Evolutionary conservation across 2,329 filamentous ascomycete genomes (phyloP).

Genomic region (Plenodomus tracheiphilus): DNA sequence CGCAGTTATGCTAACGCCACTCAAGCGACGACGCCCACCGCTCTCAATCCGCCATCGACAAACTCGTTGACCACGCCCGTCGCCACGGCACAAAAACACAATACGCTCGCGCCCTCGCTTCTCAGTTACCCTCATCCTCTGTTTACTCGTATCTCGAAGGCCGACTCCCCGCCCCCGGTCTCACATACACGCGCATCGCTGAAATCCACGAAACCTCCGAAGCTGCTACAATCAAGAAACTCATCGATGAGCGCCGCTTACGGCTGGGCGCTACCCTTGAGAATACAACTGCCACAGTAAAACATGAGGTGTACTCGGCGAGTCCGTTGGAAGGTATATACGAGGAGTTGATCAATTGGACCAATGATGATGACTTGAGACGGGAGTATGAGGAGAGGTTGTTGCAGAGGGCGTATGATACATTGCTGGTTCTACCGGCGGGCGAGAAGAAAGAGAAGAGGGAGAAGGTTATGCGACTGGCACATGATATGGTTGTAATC

Average conservation of each 20-base stretch:
- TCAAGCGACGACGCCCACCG: slow-evolving; percentile 60
- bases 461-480: slow-evolving; percentile 72
- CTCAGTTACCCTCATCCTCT: slow-evolving; percentile 78
- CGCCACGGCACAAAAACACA: slow-evolving; percentile 72
- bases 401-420: slow-evolving; percentile 77
- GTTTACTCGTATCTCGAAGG: slow-evolving; percentile 85
- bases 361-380: slow-evolving; percentile 79
- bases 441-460: slow-evolving; percentile 73
- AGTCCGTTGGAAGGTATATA: slow-evolving; percentile 83
- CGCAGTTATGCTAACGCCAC: slow-evolving; percentile 9
- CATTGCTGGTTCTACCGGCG: slow-evolving; percentile 67
- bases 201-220: slow-evolving; percentile 85
- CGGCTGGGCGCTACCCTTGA: slow-evolving; percentile 81
- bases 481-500: slow-evolving; percentile 93
- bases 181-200: slow-evolving; percentile 80
- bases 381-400: slow-evolving; percentile 90
- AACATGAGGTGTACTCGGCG: slow-evolving; percentile 75
- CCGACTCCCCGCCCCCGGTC: slow-evolving; percentile 74
- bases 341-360: slow-evolving; percentile 85
- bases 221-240: slow-evolving; percentile 82
- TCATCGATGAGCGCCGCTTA: slow-evolving; percentile 87
- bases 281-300: slow-evolving; percentile 85
- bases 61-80: slow-evolving; percentile 75
- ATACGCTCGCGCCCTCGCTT: slow-evolving; percentile 73
- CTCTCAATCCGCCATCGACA: slow-evolving; percentile 71